phyloP scores from a whole-genome alignment of 768 basidiomycete species.

The Rossbeevera mucosa region DNA sequence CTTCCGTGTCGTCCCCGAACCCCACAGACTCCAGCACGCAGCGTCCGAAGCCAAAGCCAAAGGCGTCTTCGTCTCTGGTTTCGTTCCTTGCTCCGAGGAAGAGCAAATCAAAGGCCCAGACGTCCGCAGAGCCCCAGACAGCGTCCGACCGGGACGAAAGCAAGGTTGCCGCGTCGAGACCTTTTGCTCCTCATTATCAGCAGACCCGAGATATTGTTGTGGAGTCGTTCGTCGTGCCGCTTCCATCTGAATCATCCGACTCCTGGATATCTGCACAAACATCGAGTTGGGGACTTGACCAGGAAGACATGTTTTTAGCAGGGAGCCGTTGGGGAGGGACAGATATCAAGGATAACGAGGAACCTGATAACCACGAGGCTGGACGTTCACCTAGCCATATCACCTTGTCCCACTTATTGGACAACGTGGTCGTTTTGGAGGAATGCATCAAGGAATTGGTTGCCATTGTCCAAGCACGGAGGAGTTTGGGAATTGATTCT shows the following conservation, averaged over 20 bases:
- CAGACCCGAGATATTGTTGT: conserved; percentile 67
- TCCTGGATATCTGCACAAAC: conserved; percentile 60
- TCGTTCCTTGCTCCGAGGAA: conserved; percentile 80
- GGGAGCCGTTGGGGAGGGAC: conserved; percentile 42
- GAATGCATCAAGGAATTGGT: conserved; percentile 92
- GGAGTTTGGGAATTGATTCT: conserved; percentile 80
- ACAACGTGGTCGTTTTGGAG: conserved; percentile 92
- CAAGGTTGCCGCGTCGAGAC: conserved; percentile 57
- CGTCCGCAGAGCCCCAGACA: conserved; percentile 40
- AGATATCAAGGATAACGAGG: conserved; percentile 17
- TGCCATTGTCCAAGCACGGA: conserved; percentile 77
- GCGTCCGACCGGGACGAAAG: conserved; percentile 36
- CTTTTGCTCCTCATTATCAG: conserved; percentile 83
- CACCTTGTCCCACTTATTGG: conserved; percentile 79
- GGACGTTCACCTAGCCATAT: conserved; percentile 41
- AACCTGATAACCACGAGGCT: conserved; percentile 17
- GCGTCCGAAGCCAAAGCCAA: conserved; percentile 47
- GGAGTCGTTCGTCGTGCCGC: conserved; percentile 61
- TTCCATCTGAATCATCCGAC: conserved; percentile 44
- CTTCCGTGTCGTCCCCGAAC: conserved; percentile 24
- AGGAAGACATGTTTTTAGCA: conserved; percentile 68
- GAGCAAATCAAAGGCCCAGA: conserved; percentile 40
- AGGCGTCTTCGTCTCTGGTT: conserved; percentile 60
- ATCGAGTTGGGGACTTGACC: conserved; percentile 50
- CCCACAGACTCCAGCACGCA: conserved; percentile 32